Evolutionary conservation across 768 basidiomycete species (phyloP).

Genomic region (Boletus rubescentipes): DNA sequence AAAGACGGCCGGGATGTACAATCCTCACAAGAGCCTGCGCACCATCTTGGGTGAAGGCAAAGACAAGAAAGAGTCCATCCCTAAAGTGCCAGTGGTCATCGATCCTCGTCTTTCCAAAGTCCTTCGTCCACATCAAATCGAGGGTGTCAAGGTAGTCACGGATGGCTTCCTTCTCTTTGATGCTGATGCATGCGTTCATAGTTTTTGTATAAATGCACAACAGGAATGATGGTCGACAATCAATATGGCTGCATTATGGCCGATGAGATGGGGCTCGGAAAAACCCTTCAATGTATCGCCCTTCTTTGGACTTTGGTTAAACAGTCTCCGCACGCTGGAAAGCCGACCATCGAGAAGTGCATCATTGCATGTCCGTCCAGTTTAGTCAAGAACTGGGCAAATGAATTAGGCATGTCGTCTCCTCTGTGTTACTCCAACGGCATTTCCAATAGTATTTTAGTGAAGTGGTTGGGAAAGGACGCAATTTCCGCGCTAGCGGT

Average conservation of each 20-base stretch:
- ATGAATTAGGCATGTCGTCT: conserved; percentile 74
- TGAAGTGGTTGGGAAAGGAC: conserved; percentile 93
- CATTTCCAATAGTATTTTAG: conserved; percentile 38
- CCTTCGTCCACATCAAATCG: conserved; percentile 95
- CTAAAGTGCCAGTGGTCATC: conserved; percentile 95
- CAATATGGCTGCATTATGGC: conserved; percentile 99
- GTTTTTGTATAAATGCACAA: conserved; percentile 96
- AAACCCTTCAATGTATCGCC: conserved; percentile 95
- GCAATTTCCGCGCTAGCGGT: conserved; percentile 81
- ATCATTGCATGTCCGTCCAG: conserved; percentile 97
- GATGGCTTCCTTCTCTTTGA: neutral
- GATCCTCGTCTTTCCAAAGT: conserved; percentile 87
- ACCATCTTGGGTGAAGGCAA: conserved; percentile 70
- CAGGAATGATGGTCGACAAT: conserved; percentile 88
- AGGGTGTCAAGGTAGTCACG: conserved; percentile 84
- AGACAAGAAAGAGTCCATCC: conserved; percentile 59
- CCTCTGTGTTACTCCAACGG: neutral
- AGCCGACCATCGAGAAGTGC: conserved; percentile 90
- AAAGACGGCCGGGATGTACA: conserved; percentile 73
- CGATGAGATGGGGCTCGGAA: conserved; percentile 98
- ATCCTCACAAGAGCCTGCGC: conserved; percentile 91
- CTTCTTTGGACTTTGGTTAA: conserved; percentile 94
- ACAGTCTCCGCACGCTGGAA: conserved; percentile 88
- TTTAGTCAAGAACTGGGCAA: conserved; percentile 98
- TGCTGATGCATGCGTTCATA: conserved; percentile 32